Percentiles rank a stretch among this genome's conserved stretches.
phyloP scores from a whole-genome alignment of 2,329 filamentous ascomycete genomes.

The Ceratocystis albifundus region DNA sequence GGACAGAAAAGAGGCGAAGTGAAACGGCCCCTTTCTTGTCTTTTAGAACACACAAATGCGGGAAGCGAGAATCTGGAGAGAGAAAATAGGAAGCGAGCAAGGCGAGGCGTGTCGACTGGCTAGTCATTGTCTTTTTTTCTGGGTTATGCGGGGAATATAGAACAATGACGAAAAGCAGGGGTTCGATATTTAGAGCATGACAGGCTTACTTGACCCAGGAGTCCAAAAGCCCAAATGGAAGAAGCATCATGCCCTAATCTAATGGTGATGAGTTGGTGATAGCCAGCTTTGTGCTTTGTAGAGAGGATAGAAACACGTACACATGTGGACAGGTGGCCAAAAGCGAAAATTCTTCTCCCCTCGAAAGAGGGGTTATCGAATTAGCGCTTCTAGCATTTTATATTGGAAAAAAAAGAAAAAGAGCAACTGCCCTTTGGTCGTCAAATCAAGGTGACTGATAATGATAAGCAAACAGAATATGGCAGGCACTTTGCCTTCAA shows the following conservation, averaged over 20 bases:
- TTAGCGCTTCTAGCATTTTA: background rate
- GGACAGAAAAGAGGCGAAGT: background rate
- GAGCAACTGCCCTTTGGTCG: background rate
- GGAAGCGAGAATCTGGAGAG: constrained; percentile 5
- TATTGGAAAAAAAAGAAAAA: background rate
- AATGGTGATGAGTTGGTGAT: background rate
- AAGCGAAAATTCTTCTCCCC: background rate
- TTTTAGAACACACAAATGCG: background rate
- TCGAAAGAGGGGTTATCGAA: background rate
- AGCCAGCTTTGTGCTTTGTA: too few relatives aligned
- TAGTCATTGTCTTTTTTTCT: background rate
- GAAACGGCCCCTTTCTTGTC: background rate
- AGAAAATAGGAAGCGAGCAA: background rate
- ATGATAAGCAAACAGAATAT: too few relatives aligned
- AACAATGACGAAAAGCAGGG: background rate
- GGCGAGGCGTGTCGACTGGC: background rate
- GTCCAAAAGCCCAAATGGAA: background rate
- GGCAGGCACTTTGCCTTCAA: too few relatives aligned
- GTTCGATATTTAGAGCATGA: too few relatives aligned
- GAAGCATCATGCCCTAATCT: background rate
- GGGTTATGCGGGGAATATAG: background rate
- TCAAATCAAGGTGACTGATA: too few relatives aligned
- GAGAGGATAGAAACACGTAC: background rate
- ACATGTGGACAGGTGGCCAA: background rate
- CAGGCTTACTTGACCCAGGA: background rate